Evolutionary conservation across 177 flowering plant genomes (phyloP).

Genomic region (Tripterygium wilfordii): DNA sequence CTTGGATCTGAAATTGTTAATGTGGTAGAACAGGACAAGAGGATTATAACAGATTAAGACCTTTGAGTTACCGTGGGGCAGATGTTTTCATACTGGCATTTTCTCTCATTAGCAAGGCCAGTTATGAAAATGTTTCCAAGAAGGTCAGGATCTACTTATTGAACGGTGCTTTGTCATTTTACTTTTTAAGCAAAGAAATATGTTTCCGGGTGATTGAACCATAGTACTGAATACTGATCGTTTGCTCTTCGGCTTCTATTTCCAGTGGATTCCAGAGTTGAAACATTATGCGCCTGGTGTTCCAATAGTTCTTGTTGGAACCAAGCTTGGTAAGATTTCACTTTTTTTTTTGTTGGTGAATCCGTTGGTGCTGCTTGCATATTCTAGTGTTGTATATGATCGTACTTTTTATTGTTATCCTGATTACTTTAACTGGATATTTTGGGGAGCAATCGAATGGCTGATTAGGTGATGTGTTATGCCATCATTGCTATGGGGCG

Average conservation of each 20-base stretch:
- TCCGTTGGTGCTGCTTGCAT: no score
- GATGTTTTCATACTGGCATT: slow-evolving; percentile 77
- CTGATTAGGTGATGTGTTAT: no score
- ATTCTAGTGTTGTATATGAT: no score
- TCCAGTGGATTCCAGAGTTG: slow-evolving; percentile 98
- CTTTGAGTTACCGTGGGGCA: slow-evolving; percentile 76
- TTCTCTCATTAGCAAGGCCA: slow-evolving; percentile 92
- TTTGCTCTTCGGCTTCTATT: slow-evolving; percentile 19
- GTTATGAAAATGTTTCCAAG: slow-evolving; percentile 97
- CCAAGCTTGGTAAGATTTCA: slow-evolving; percentile 76
- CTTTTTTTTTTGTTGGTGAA: no score
- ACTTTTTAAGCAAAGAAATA: neutral
- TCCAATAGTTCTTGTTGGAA: slow-evolving; percentile 94
- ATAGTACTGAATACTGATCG: no score
- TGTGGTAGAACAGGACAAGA: slow-evolving; percentile 54
- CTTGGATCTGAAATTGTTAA: slow-evolving; percentile 6
- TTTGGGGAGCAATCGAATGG: no score
- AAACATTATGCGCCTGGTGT: slow-evolving; percentile 98
- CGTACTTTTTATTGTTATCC: no score
- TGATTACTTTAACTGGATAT: no score
- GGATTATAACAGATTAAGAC: slow-evolving; percentile 73
- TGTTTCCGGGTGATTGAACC: no score
- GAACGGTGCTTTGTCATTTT: neutral
- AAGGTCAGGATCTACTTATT: slow-evolving; percentile 63
- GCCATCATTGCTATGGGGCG: no score